Evolutionary conservation across 306 rosid species (phyloP).

Genomic region (Trichosanthes truncata): DNA sequence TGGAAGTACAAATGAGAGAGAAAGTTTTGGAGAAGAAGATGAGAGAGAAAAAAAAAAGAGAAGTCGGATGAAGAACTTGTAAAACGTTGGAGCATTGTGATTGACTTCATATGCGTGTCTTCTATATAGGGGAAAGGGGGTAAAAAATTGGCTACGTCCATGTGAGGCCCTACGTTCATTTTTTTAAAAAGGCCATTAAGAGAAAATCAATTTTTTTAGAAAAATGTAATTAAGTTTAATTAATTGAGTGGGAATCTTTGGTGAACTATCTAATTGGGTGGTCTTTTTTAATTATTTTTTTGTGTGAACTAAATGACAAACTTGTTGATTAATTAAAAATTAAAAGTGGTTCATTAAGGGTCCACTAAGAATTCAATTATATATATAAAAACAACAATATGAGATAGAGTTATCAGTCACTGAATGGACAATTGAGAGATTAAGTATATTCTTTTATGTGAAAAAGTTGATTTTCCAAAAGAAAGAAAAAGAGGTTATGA

Average conservation of each 20-base stretch:
- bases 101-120: constrained; percentile 14
- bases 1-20: neutral
- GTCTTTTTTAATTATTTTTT: neutral
- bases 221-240: neutral
- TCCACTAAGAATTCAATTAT: neutral
- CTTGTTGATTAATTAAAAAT: neutral
- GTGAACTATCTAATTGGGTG: constrained; percentile 11
- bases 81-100: constrained; percentile 17
- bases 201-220: neutral
- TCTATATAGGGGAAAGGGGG: constrained; percentile 13
- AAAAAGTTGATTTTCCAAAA: too few species aligned
- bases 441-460: neutral
- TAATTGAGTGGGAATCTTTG: constrained; percentile 29
- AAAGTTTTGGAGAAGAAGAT: neutral
- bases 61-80: neutral
- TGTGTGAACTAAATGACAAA: neutral
- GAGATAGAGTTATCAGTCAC: neutral
- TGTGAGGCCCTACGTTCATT: constrained; percentile 17
- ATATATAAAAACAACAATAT: neutral
- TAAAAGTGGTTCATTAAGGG: neutral
- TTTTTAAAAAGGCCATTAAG: constrained; percentile 16
- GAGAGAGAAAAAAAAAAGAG: neutral
- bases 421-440: neutral
- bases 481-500: too few species aligned
- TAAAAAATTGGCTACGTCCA: constrained; percentile 5